Evolutionary conservation across 495 filamentous ascomycete genomes (phyloP).

Genomic region (Lasiosphaeria miniovina): DNA sequence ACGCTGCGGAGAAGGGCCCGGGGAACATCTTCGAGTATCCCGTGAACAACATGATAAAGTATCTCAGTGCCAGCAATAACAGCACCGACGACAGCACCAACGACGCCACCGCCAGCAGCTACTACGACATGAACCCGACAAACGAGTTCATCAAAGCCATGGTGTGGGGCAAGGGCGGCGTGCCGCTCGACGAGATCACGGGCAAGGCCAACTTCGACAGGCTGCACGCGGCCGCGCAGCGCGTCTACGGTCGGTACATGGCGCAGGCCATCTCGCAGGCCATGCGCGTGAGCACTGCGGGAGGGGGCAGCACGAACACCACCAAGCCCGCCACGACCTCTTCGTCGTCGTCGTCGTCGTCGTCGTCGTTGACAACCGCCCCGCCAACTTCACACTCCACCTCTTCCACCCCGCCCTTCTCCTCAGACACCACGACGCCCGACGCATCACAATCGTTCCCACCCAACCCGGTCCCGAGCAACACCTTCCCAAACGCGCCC

Average conservation of each 20-base stretch:
- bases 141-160: not conserved
- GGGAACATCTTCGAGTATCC: not conserved
- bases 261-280: not conserved
- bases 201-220: not conserved
- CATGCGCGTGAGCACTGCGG: not conserved
- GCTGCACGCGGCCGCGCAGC: not conserved
- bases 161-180: not conserved
- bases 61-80: not conserved
- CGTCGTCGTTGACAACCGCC: not conserved
- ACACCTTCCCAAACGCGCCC: too few relatives aligned
- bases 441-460: not conserved
- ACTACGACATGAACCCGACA: not conserved
- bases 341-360: not conserved
- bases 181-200: not conserved
- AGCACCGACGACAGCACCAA: not conserved
- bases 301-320: too few relatives aligned
- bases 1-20: not conserved
- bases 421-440: not conserved
- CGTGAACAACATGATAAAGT: not conserved
- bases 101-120: not conserved
- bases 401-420: not conserved
- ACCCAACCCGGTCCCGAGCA: too few relatives aligned
- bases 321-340: not conserved
- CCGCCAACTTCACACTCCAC: not conserved
- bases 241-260: not conserved